phyloP scores from a whole-genome alignment of 371 early-diverging fungal species.

The Haplosporangium sp. region DNA sequence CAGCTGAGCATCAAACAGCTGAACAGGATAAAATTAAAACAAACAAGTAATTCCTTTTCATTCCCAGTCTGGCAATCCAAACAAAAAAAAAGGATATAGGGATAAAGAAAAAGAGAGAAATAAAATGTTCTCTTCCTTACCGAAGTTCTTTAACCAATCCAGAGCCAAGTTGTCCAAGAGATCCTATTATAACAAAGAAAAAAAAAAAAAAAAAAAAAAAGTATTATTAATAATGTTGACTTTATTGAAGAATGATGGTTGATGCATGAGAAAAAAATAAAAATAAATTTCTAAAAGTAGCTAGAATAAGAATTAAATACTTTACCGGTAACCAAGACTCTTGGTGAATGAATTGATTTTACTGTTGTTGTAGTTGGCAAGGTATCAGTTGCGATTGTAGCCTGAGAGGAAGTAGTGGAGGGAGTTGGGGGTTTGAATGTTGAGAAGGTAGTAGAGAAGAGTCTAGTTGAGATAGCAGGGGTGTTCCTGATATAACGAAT shows the following conservation, averaged over 20 bases:
- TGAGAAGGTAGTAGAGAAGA: constrained; percentile 7
- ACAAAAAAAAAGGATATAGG: neutral
- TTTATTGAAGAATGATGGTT: neutral
- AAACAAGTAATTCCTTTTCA: neutral
- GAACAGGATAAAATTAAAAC: neutral
- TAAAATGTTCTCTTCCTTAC: constrained; percentile 24
- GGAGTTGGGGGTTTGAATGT: constrained; percentile 2
- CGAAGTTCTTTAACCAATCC: constrained; percentile 64
- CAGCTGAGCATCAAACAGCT: constrained; percentile 10
- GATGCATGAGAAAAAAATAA: constrained; percentile 9
- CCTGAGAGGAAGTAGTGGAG: neutral
- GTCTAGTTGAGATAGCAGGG: neutral
- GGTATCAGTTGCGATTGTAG: constrained; percentile 3
- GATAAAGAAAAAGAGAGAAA: neutral
- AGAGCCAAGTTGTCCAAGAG: constrained; percentile 70
- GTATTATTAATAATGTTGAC: too few relatives aligned
- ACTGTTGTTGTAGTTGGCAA: neutral
- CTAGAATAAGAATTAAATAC: constrained; percentile 6
- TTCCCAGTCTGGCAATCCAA: neutral
- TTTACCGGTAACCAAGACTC: constrained; percentile 68
- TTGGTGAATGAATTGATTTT: constrained; percentile 33
- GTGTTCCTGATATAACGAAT: constrained; percentile 1
- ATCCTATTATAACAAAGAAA: constrained; percentile 24
- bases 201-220: neutral
- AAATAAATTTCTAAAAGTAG: neutral